These are phyloP conservation scores for Candida insectorum DNA, from an alignment of 805 yeast genomes.

Conservation along the genomic window DNA sequence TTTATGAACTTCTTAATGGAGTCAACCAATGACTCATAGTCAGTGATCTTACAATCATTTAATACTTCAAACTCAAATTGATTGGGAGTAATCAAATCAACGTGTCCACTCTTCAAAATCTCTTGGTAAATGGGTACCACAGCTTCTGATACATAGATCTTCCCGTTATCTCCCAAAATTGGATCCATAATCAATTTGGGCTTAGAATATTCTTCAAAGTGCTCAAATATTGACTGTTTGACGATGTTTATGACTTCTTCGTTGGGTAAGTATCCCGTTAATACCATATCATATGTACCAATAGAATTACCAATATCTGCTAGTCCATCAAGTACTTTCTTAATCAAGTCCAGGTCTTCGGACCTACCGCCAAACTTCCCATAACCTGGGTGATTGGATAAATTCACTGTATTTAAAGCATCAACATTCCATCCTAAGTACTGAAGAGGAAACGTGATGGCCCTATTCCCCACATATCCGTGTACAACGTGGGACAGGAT, in stretches of 20 bases:
- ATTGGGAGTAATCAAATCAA: slow-evolving; percentile 64
- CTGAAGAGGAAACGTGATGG: slow-evolving; percentile 63
- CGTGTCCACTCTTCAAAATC: slow-evolving; percentile 40
- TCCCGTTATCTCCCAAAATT: slow-evolving; percentile 88
- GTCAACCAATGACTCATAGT: slow-evolving; percentile 29
- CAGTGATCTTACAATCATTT: slow-evolving; percentile 42
- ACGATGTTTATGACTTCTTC: slow-evolving; percentile 43
- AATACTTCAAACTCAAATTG: slow-evolving; percentile 70
- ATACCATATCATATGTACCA: slow-evolving; percentile 53
- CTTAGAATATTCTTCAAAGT: slow-evolving; percentile 22
- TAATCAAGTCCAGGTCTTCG: slow-evolving; percentile 30
- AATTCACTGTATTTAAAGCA: slow-evolving; percentile 59
- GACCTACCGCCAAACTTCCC: slow-evolving; percentile 52
- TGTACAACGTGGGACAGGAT: slow-evolving; percentile 71
- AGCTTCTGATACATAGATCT: slow-evolving; percentile 63
- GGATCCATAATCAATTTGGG: slow-evolving; percentile 79
- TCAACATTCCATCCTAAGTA: slow-evolving; percentile 70
- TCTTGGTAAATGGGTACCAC: slow-evolving; percentile 51
- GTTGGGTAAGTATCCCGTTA: slow-evolving; percentile 80
- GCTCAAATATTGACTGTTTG: slow-evolving; percentile 19
- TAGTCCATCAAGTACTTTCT: slow-evolving; percentile 29
- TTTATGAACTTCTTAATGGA: slow-evolving; percentile 43
- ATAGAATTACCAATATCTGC: slow-evolving; percentile 30
- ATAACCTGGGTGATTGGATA: slow-evolving; percentile 71
- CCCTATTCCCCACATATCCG: slow-evolving; percentile 71